phyloP scores from a whole-genome alignment of 345 rosid species.

The Corchorus olitorius region DNA sequence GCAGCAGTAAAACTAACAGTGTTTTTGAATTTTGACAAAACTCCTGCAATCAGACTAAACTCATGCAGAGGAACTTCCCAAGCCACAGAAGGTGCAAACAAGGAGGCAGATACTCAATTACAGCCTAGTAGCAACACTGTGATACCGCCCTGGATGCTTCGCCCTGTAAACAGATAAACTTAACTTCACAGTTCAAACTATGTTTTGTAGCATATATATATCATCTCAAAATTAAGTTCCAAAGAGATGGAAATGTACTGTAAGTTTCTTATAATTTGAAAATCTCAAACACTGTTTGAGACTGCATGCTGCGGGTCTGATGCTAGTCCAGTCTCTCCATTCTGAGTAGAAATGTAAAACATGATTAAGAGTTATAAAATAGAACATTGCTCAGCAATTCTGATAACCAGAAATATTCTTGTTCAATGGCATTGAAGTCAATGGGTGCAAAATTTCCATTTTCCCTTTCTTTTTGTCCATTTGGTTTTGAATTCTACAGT shows the following conservation, averaged over 20 bases:
- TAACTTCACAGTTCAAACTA: neutral
- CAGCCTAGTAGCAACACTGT: slow-evolving; percentile 18
- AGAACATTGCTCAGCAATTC: no score
- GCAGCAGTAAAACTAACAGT: neutral
- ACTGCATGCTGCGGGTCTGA: neutral
- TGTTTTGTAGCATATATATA: neutral
- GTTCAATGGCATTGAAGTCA: no score
- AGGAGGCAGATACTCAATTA: slow-evolving; percentile 30
- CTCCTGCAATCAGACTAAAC: neutral
- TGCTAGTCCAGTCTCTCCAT: no score
- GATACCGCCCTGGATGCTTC: slow-evolving; percentile 59
- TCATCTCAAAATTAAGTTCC: neutral
- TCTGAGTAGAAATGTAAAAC: neutral
- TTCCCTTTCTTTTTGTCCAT: no score
- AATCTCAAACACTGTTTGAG: neutral
- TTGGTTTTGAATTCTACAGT: no score
- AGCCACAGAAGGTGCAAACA: slow-evolving; percentile 17
- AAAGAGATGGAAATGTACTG: neutral
- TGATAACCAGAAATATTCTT: no score
- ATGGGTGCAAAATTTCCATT: no score
- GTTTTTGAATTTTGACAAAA: neutral
- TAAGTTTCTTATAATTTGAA: neutral
- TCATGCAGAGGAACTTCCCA: slow-evolving; percentile 36
- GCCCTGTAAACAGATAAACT: slow-evolving; percentile 27
- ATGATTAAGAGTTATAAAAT: no score